Conservation (phyloP, 768 basidiomycete species). For the Tulasnella sp. region DNA sequence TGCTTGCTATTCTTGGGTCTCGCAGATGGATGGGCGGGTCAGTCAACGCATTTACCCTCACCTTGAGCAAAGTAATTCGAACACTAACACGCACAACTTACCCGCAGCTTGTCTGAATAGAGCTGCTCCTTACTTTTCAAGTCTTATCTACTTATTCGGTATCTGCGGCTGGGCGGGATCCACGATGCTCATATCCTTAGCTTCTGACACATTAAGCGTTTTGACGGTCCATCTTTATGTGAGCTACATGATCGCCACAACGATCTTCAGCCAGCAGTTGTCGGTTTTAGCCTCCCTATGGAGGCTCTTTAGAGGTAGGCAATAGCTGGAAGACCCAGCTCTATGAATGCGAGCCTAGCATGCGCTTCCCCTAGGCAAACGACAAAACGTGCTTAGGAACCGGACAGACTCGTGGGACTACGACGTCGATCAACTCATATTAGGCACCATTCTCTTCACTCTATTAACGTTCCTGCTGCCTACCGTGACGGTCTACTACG, state of each 20-base stretch:
- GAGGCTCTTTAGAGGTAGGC: slow-evolving; percentile 79
- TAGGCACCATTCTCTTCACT: slow-evolving; percentile 84
- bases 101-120: slow-evolving; percentile 22
- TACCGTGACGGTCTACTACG: slow-evolving; percentile 77
- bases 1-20: slow-evolving; percentile 57
- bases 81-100: not conserved
- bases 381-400: slow-evolving; percentile 74
- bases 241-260: slow-evolving; percentile 52
- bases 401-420: slow-evolving; percentile 88
- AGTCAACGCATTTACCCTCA: slow-evolving; percentile 25
- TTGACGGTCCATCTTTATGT: slow-evolving; percentile 61
- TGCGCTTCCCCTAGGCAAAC: slow-evolving; percentile 66
- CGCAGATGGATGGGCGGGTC: slow-evolving; percentile 63
- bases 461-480: slow-evolving; percentile 71
- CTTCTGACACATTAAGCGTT: slow-evolving; percentile 53
- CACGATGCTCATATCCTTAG: slow-evolving; percentile 56
- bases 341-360: too few species aligned
- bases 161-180: slow-evolving; percentile 25
- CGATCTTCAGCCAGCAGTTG: slow-evolving; percentile 51
- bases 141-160: slow-evolving; percentile 14
- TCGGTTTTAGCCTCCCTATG: slow-evolving; percentile 56
- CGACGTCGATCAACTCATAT: slow-evolving; percentile 86
- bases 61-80: not conserved
- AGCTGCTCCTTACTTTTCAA: slow-evolving; percentile 25
- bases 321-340: too few species aligned